Conservation (phyloP, 108 stramenopile species). For the Pseudonitzschia delicatissima region DNA sequence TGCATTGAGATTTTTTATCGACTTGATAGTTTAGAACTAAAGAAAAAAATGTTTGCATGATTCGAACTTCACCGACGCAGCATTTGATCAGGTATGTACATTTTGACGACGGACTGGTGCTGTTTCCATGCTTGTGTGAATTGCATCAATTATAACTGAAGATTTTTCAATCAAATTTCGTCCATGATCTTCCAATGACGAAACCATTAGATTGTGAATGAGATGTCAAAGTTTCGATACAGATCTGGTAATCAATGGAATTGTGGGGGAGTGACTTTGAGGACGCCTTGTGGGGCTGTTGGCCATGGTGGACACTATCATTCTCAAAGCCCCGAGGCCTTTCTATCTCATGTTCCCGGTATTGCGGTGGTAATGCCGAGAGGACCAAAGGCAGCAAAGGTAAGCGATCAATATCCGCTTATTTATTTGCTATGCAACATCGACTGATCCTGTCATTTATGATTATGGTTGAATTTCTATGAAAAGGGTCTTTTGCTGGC, state of each 20-base stretch:
- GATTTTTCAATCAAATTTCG: too few relatives aligned
- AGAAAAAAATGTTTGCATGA: background rate
- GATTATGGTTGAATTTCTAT: background rate
- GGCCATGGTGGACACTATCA: constrained; percentile 93
- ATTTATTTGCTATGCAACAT: background rate
- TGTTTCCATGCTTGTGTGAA: too few relatives aligned
- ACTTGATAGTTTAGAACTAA: too few relatives aligned
- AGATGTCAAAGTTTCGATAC: constrained; percentile 95
- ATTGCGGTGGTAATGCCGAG: constrained; percentile 95
- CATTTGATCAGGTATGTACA: constrained; percentile 98
- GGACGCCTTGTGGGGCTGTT: constrained; percentile 94
- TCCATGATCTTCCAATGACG: too few relatives aligned
- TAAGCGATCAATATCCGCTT: background rate
- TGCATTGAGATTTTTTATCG: too few relatives aligned
- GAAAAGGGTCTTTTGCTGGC: constrained; percentile 78
- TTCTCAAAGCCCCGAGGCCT: constrained; percentile 94
- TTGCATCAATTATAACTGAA: too few relatives aligned
- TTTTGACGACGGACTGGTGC: too few relatives aligned
- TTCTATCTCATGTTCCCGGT: constrained; percentile 91
- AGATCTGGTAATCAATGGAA: constrained; percentile 95
- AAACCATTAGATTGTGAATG: constrained; percentile 89
- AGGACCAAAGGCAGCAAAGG: constrained; percentile 88
- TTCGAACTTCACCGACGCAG: constrained; percentile 70
- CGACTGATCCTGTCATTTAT: background rate
- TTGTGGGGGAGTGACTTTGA: constrained; percentile 92